Conservation (phyloP, 129 eudicot species). For the Calendula officinalis region DNA sequence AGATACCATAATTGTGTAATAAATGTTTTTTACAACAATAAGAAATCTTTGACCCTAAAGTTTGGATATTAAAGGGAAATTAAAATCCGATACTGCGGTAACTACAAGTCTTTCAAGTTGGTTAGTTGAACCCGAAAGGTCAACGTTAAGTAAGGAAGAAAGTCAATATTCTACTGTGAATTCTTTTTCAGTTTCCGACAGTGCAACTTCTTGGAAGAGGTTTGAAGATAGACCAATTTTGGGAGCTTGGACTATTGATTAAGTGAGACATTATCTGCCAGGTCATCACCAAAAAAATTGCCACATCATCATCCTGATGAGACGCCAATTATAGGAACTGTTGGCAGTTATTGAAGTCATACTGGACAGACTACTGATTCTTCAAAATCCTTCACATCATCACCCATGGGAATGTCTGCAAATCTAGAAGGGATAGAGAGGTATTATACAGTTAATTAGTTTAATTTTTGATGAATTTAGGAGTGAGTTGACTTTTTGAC, state of each 20-base stretch:
- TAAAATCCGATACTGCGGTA: slow-evolving; percentile 27
- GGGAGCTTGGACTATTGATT: slow-evolving; percentile 53
- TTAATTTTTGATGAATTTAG: background rate
- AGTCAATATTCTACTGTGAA: slow-evolving; percentile 44
- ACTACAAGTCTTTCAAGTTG: slow-evolving; percentile 85
- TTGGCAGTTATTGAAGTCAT: slow-evolving; percentile 75
- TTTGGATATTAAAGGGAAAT: slow-evolving; percentile 15
- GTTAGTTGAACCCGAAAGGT: slow-evolving; percentile 48
- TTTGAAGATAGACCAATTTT: slow-evolving; percentile 58
- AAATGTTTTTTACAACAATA: slow-evolving; percentile 30
- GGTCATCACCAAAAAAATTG: slow-evolving; percentile 49
- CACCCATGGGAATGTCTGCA: slow-evolving; percentile 21
- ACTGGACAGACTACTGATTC: slow-evolving; percentile 40
- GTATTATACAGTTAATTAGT: slow-evolving; percentile 16
- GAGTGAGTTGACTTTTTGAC: too few species aligned
- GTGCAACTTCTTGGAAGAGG: slow-evolving; percentile 41
- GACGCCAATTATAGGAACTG: slow-evolving; percentile 57
- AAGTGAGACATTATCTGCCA: slow-evolving; percentile 43
- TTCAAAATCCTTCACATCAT: slow-evolving; percentile 32
- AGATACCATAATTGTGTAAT: slow-evolving; percentile 34
- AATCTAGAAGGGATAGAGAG: slow-evolving; percentile 34
- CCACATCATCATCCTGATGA: slow-evolving; percentile 49
- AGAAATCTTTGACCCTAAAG: slow-evolving; percentile 20
- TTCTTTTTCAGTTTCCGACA: slow-evolving; percentile 40
- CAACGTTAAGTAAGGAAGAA: slow-evolving; percentile 29